Conservation (phyloP, 1,139 yeast genomes). For the Hansenula lynferdii region DNA sequence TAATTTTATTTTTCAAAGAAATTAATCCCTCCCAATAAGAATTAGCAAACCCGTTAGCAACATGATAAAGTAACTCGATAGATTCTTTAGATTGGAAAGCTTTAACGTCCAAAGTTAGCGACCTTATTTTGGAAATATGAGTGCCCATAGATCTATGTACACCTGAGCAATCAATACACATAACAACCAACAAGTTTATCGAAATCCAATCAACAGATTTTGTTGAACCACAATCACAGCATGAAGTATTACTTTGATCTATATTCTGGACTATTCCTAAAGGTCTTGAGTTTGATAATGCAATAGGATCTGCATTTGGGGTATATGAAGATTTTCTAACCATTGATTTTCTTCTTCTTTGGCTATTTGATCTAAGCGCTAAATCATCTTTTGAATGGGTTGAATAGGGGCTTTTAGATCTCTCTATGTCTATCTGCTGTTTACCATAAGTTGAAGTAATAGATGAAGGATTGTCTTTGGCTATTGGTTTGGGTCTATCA, state of each 20-base stretch:
- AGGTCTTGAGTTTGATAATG: background rate
- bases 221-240: slow-evolving; percentile 75
- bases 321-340: slow-evolving; percentile 1
- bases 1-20: slow-evolving; percentile 32
- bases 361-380: background rate
- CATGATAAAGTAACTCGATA: slow-evolving; percentile 48
- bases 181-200: slow-evolving; percentile 61
- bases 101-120: slow-evolving; percentile 65
- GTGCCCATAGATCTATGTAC: slow-evolving; percentile 74
- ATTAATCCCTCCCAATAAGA: slow-evolving; percentile 49
- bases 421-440: too few relatives aligned
- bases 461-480: background rate
- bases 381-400: background rate
- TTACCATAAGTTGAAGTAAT: background rate
- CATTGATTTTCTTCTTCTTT: background rate
- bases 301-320: slow-evolving; percentile 8
- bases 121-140: slow-evolving; percentile 70
- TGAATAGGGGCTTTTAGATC: too few relatives aligned
- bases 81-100: slow-evolving; percentile 55
- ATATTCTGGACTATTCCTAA: slow-evolving; percentile 41
- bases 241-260: slow-evolving; percentile 53
- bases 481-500: slow-evolving; percentile 3
- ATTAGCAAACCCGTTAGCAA: slow-evolving; percentile 65
- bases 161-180: slow-evolving; percentile 81
- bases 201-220: slow-evolving; percentile 86